phyloP scores from a whole-genome alignment of 225 moss, liverwort and hornwort species.

The Polytrichum commune region DNA sequence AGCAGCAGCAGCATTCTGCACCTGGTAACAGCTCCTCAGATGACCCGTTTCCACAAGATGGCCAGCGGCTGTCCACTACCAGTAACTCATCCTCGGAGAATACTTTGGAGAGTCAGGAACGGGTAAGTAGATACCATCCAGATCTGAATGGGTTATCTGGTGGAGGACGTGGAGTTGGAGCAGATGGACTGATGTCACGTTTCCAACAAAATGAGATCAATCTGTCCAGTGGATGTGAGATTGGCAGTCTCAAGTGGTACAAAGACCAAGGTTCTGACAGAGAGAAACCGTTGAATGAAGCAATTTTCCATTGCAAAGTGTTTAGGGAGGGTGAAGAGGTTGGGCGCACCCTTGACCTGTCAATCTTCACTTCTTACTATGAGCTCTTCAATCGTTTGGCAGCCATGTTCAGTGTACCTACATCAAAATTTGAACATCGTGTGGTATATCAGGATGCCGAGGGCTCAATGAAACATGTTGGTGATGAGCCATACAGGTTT shows the following conservation, averaged over 20 bases:
- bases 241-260: constrained; percentile 61
- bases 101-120: constrained; percentile 52
- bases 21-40: constrained; percentile 86
- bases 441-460: constrained; percentile 75
- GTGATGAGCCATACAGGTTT: constrained; percentile 90
- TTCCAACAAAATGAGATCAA: constrained; percentile 49
- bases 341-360: constrained; percentile 85
- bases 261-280: constrained; percentile 41
- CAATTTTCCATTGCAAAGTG: constrained; percentile 88
- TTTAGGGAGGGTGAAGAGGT: constrained; percentile 93
- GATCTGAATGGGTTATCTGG: constrained; percentile 24
- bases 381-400: constrained; percentile 82
- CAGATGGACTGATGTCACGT: constrained; percentile 18
- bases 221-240: constrained; percentile 40
- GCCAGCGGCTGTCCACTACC: constrained; percentile 53
- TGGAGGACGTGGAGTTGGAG: constrained; percentile 31
- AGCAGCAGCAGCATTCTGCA: constrained; percentile 44
- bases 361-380: constrained; percentile 68
- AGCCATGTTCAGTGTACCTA: constrained; percentile 80
- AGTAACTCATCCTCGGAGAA: constrained; percentile 68
- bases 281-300: constrained; percentile 49
- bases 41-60: constrained; percentile 55
- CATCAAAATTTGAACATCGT: constrained; percentile 54
- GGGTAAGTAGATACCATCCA: constrained; percentile 38
- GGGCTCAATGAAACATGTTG: constrained; percentile 61